Percentiles rank a stretch among this genome's conserved stretches.
Evolutionary conservation across 768 basidiomycete genomes (phyloP).

Genomic region (Sutorius australiensis): DNA sequence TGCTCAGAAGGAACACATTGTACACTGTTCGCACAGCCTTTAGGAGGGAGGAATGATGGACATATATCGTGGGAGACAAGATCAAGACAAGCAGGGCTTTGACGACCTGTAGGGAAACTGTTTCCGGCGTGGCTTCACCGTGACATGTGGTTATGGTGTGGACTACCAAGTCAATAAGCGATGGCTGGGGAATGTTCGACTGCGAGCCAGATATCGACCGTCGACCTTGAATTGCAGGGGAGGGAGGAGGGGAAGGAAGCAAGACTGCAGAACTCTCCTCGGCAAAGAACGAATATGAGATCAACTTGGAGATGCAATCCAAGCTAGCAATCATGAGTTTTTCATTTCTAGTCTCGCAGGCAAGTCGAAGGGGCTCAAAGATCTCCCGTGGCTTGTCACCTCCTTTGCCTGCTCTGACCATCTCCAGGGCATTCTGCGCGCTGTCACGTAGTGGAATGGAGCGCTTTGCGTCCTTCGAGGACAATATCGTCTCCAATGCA

Average conservation of each 20-base stretch:
- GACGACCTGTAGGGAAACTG: slow-evolving; percentile 94
- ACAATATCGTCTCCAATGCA: slow-evolving; percentile 79
- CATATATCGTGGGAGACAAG: slow-evolving; percentile 78
- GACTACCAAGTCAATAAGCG: slow-evolving; percentile 89
- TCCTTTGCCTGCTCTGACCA: slow-evolving; percentile 72
- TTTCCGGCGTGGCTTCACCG: slow-evolving; percentile 79
- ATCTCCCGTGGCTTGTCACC: slow-evolving; percentile 80
- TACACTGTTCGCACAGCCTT: slow-evolving; percentile 98
- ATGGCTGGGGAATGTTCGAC: slow-evolving; percentile 52
- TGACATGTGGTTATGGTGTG: slow-evolving; percentile 94
- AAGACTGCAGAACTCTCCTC: slow-evolving; percentile 49
- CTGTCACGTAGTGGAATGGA: slow-evolving; percentile 79
- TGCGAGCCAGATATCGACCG: slow-evolving; percentile 45
- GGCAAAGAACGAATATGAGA: slow-evolving; percentile 95
- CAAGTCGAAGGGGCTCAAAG: slow-evolving; percentile 92
- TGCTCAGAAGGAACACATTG: slow-evolving; percentile 92
- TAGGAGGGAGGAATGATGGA: slow-evolving; percentile 93
- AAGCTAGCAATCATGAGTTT: slow-evolving; percentile 95
- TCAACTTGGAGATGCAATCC: slow-evolving; percentile 96
- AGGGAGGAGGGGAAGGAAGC: slow-evolving; percentile 72
- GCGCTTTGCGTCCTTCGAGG: slow-evolving; percentile 85
- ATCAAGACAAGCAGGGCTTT: slow-evolving; percentile 90
- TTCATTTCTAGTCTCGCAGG: slow-evolving; percentile 92
- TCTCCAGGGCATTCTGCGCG: slow-evolving; percentile 75
- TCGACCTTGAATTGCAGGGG: slow-evolving; percentile 50